Percentiles rank a stretch among this genome's conserved stretches.
These are phyloP conservation scores for Metschnikowia cubensis DNA, from an alignment of 805 yeast species.

Conservation along the genomic window DNA sequence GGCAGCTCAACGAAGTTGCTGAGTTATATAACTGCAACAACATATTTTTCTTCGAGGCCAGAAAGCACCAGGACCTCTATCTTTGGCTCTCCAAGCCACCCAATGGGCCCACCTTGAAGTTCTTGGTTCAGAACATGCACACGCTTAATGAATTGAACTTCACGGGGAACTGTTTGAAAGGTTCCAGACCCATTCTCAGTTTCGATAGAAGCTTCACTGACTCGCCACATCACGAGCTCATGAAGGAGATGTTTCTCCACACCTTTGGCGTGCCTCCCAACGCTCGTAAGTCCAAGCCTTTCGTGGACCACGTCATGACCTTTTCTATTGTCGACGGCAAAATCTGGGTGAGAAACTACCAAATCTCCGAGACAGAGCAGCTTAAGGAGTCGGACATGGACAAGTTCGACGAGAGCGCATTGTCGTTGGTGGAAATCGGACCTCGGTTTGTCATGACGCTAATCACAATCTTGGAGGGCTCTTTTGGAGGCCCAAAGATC, in stretches of 20 bases:
- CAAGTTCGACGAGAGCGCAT: constrained; percentile 48
- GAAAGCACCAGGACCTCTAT: constrained; percentile 93
- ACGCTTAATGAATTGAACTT: constrained; percentile 94
- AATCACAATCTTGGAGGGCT: constrained; percentile 89
- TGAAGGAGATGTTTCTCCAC: constrained; percentile 80
- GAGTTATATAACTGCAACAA: constrained; percentile 97
- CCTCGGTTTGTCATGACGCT: constrained; percentile 93
- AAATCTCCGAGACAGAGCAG: constrained; percentile 66
- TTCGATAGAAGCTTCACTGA: constrained; percentile 73
- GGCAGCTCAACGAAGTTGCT: constrained; percentile 90
- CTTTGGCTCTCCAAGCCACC: constrained; percentile 96
- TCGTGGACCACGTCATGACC: constrained; percentile 91
- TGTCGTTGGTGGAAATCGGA: constrained; percentile 88
- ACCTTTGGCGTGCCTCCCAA: constrained; percentile 91
- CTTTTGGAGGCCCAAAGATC: constrained; percentile 96
- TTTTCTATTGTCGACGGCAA: constrained; percentile 89
- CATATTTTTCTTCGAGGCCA: constrained; percentile 87
- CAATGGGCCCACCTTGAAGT: constrained; percentile 94
- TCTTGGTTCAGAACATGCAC: constrained; percentile 90
- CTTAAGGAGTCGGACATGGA: constrained; percentile 49
- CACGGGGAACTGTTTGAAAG: constrained; percentile 93
- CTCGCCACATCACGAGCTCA: constrained; percentile 62
- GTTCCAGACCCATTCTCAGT: constrained; percentile 89
- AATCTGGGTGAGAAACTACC: constrained; percentile 94
- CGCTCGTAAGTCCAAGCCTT: constrained; percentile 90